These are phyloP conservation scores for Kalaharituber pfeilii DNA, from an alignment of 2,329 filamentous ascomycete species.

Conservation along the genomic window DNA sequence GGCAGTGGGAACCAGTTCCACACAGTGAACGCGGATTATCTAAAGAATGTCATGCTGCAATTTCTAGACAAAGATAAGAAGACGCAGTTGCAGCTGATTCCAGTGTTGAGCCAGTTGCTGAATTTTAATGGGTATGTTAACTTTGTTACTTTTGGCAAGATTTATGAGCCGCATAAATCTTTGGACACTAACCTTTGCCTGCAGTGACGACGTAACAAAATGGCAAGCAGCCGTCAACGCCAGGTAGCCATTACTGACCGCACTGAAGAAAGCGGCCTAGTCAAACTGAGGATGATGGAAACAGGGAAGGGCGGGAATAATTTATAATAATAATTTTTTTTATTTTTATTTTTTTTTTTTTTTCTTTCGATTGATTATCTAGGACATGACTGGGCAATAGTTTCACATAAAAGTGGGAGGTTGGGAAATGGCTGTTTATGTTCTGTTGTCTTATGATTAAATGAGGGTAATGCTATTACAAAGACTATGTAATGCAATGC, in stretches of 20 bases:
- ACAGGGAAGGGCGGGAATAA: neutral
- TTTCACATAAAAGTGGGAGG: too few relatives aligned
- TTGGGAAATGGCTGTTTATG: too few relatives aligned
- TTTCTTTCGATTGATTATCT: neutral
- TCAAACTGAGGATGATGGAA: neutral
- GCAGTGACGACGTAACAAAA: neutral
- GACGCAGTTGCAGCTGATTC: constrained; percentile 57
- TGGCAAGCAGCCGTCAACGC: neutral
- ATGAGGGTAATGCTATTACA: too few relatives aligned
- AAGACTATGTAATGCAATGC: too few relatives aligned
- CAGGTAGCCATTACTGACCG: neutral
- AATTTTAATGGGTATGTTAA: constrained; percentile 47
- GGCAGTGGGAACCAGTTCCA: neutral
- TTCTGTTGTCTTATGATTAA: too few relatives aligned
- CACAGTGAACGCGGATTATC: constrained; percentile 41
- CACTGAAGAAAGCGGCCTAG: neutral
- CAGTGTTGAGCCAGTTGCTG: constrained; percentile 57
- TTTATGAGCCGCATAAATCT: too few relatives aligned
- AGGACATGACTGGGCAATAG: too few relatives aligned
- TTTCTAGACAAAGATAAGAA: constrained; percentile 68
- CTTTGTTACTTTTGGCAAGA: neutral
- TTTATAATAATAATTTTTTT: neutral
- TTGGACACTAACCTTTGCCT: neutral
- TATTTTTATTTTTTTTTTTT: neutral
- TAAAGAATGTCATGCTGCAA: constrained; percentile 67